A percentile compares a stretch with the other conserved stretches of the same genome.
phyloP scores from a whole-genome alignment of 768 basidiomycete species.

The Termitomyces sp. region DNA sequence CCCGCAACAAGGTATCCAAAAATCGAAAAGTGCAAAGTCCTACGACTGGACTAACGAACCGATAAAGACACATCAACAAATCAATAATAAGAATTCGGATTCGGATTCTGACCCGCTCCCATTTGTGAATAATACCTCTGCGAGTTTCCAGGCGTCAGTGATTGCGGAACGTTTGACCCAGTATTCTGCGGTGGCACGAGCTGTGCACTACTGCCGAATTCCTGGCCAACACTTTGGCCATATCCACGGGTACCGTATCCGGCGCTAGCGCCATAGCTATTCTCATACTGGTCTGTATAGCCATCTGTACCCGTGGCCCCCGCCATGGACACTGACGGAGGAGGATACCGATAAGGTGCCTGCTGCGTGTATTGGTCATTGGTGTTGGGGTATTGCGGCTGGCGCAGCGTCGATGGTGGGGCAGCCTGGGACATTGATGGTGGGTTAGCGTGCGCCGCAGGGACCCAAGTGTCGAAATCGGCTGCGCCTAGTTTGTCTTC shows the following conservation, averaged over 20 bases:
- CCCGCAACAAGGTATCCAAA: not conserved
- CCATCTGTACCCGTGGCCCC: not conserved
- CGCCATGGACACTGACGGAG: conserved; percentile 5
- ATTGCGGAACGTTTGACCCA: conserved; percentile 1
- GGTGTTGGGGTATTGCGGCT: conserved; percentile 2
- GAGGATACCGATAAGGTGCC: conserved; percentile 14
- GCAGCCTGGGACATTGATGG: conserved; percentile 4
- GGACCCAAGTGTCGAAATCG: conserved; percentile 13
- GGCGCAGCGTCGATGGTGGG: not conserved
- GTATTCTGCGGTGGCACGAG: conserved; percentile 4
- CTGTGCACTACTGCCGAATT: conserved; percentile 11
- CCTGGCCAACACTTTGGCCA: not conserved
- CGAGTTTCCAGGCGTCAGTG: conserved; percentile 3
- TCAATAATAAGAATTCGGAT: conserved; percentile 5
- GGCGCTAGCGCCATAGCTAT: not conserved
- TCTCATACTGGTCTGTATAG: conserved; percentile 2
- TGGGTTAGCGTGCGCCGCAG: conserved; percentile 7
- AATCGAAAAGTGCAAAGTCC: not conserved
- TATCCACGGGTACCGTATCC: not conserved
- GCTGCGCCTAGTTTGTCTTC: conserved; percentile 3
- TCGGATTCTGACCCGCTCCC: not conserved
- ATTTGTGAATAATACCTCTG: conserved; percentile 5
- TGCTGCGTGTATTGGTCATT: conserved; percentile 9
- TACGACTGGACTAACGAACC: not conserved
- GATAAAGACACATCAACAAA: not conserved